Conservation (phyloP, 2,329 filamentous ascomycete species). For the Xylariaceae sp. region DNA sequence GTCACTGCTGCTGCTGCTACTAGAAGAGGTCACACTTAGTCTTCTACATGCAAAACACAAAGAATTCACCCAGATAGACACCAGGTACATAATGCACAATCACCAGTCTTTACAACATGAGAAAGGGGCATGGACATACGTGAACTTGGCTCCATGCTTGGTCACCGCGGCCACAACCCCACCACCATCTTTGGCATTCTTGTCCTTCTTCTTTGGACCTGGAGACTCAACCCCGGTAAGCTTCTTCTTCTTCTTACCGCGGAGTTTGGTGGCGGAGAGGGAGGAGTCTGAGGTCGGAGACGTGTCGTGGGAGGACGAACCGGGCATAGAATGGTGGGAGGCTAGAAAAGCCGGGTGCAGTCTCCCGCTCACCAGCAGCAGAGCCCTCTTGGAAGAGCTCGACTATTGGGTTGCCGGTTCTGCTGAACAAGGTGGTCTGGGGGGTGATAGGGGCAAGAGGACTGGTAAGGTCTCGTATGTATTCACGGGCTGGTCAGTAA, state of each 20-base stretch:
- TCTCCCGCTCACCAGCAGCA: constrained; percentile 35
- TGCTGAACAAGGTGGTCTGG: constrained; percentile 6
- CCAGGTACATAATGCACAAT: constrained; percentile 19
- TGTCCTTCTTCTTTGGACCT: constrained; percentile 37
- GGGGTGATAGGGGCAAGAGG: neutral
- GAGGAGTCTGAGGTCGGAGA: constrained; percentile 29
- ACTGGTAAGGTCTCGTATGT: constrained; percentile 4
- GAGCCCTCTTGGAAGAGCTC: constrained; percentile 29
- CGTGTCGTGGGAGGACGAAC: constrained; percentile 34
- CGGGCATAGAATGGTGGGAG: constrained; percentile 35
- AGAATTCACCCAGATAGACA: neutral
- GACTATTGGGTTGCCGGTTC: constrained; percentile 12
- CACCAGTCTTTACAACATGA: constrained; percentile 15
- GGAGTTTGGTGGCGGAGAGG: constrained; percentile 26
- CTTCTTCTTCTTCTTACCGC: constrained; percentile 30
- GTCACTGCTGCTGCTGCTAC: constrained; percentile 20
- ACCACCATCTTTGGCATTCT: constrained; percentile 35
- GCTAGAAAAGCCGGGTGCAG: constrained; percentile 29
- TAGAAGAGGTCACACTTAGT: constrained; percentile 15
- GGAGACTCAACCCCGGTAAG: constrained; percentile 30
- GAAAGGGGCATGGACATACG: constrained; percentile 25
- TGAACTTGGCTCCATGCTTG: constrained; percentile 34
- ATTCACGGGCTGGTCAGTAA: neutral
- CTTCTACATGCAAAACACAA: neutral
- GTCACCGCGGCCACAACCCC: constrained; percentile 36